Conservation (phyloP, 2,329 filamentous ascomycete genomes). For the Grosmannia serpens region DNA sequence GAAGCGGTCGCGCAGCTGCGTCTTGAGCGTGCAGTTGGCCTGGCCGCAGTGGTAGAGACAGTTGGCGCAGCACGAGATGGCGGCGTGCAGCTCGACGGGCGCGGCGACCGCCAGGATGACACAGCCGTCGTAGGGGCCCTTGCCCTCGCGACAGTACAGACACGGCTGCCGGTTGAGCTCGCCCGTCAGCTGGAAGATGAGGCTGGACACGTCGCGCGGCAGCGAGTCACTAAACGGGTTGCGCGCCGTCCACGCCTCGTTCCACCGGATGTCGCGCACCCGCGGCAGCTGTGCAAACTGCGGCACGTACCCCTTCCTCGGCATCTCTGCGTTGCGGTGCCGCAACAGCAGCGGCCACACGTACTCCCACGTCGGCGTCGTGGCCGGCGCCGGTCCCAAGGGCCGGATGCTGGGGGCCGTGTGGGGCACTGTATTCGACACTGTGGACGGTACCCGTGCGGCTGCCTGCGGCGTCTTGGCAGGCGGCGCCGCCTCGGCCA, state of each 20-base stretch:
- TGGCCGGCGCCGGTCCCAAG: not conserved
- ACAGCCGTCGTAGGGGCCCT: slow-evolving; percentile 20
- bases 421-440: no score
- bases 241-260: slow-evolving; percentile 11
- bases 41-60: slow-evolving; percentile 18
- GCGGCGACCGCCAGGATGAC: slow-evolving; percentile 13
- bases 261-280: slow-evolving; percentile 19
- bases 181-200: slow-evolving; percentile 22
- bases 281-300: slow-evolving; percentile 16
- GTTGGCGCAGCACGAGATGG: slow-evolving; percentile 16
- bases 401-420: no score
- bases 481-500: not conserved
- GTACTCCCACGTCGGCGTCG: slow-evolving; percentile 16
- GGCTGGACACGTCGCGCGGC: slow-evolving; percentile 17
- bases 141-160: slow-evolving; percentile 12
- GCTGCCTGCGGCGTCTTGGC: not conserved
- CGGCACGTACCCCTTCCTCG: slow-evolving; percentile 12
- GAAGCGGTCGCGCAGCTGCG: slow-evolving; percentile 5
- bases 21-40: slow-evolving; percentile 13
- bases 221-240: slow-evolving; percentile 14
- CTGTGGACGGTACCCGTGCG: no score
- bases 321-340: slow-evolving; percentile 7
- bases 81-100: slow-evolving; percentile 2
- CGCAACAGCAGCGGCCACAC: slow-evolving; percentile 13
- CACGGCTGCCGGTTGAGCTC: slow-evolving; percentile 17